These are phyloP conservation scores for Saturnispora kantuleensis DNA, from an alignment of 805 yeast species.

Conservation along the genomic window DNA sequence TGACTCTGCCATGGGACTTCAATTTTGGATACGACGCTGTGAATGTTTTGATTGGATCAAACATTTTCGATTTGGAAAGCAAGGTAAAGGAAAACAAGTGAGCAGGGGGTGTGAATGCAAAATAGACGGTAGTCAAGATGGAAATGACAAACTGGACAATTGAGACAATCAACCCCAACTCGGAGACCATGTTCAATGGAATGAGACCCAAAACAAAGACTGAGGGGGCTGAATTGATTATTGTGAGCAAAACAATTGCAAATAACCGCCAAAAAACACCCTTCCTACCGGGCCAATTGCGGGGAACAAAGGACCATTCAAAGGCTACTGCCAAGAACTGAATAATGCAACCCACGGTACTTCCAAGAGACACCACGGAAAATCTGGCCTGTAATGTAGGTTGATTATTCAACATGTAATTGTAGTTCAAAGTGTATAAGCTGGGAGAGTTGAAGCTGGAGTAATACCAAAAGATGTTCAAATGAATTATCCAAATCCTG, in stretches of 20 bases:
- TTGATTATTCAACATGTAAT: constrained; percentile 31
- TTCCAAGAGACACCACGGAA: constrained; percentile 37
- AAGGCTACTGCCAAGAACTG: constrained; percentile 31
- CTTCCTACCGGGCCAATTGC: constrained; percentile 39
- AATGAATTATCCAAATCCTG: constrained; percentile 45
- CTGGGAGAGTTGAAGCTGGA: constrained; percentile 42
- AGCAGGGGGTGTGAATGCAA: constrained; percentile 32
- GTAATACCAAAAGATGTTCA: constrained; percentile 42
- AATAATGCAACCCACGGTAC: constrained; percentile 34
- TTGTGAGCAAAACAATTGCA: constrained; percentile 25
- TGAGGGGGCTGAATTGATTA: constrained; percentile 32
- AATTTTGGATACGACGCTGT: constrained; percentile 35
- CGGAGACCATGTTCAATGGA: constrained; percentile 29
- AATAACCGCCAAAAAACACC: constrained; percentile 27
- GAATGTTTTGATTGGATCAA: constrained; percentile 31
- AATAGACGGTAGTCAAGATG: constrained; percentile 32
- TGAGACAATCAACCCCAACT: constrained; percentile 30
- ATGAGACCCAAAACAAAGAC: constrained; percentile 30
- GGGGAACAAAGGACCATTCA: constrained; percentile 39
- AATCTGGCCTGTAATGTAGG: constrained; percentile 37
- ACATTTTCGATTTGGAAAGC: constrained; percentile 18
- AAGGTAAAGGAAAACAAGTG: constrained; percentile 22
- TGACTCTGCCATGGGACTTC: constrained; percentile 27
- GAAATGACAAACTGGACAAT: constrained; percentile 35
- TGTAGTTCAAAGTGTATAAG: constrained; percentile 35